These are phyloP conservation scores for Cinchona pubescens DNA, from an alignment of 257 asterid species.

Conservation along the genomic window DNA sequence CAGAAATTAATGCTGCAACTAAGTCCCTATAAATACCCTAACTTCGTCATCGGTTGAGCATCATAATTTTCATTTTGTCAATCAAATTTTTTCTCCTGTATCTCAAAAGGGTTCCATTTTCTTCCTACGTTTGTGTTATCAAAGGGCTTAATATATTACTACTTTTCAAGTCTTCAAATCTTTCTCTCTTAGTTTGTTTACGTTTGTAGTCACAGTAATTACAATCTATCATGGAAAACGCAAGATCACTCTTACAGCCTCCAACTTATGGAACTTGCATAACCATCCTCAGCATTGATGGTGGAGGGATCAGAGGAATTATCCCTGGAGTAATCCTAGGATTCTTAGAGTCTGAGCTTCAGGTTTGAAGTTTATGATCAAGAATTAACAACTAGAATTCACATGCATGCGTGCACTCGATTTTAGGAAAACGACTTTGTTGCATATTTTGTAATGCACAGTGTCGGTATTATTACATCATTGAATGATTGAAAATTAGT, in stretches of 20 bases:
- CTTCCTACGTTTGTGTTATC: not conserved
- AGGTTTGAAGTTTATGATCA: constrained; percentile 31
- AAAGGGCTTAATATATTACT: not conserved
- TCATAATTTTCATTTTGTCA: not conserved
- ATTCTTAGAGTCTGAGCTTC: constrained; percentile 44
- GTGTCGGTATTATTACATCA: too few species aligned
- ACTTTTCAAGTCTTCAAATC: not conserved
- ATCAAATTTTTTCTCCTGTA: not conserved
- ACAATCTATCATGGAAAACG: not conserved
- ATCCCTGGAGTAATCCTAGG: constrained; percentile 45
- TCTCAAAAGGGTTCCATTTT: not conserved
- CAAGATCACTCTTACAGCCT: constrained; percentile 26
- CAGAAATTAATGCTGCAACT: too few species aligned
- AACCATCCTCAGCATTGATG: constrained; percentile 54
- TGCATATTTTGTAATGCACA: too few species aligned
- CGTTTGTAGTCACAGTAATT: too few species aligned
- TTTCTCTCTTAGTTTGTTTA: too few species aligned
- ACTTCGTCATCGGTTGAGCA: not conserved
- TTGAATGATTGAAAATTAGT: too few species aligned
- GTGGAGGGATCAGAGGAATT: constrained; percentile 60
- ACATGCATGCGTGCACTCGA: not conserved
- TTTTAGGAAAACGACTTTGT: too few species aligned
- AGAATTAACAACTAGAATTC: not conserved
- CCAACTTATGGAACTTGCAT: constrained; percentile 38
- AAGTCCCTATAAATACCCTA: constrained; percentile 2